phyloP scores from a whole-genome alignment of 2,329 filamentous ascomycete genomes.

The Xylaria hypoxylon region DNA sequence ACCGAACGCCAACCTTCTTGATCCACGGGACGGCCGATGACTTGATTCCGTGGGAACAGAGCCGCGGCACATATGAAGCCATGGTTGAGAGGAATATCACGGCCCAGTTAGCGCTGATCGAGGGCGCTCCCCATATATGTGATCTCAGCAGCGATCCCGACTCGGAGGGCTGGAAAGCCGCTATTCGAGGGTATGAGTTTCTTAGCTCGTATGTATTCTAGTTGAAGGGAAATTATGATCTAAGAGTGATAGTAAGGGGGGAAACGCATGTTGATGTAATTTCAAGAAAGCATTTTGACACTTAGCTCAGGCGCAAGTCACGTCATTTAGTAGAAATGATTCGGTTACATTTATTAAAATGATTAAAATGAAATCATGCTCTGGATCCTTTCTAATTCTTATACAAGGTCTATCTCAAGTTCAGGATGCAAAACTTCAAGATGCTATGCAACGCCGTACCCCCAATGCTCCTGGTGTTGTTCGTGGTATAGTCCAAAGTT shows the following conservation, averaged over 20 bases:
- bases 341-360: too few species aligned
- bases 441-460: conserved; percentile 28
- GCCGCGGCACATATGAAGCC: conserved; percentile 37
- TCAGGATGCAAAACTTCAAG: conserved; percentile 7
- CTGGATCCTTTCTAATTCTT: background rate
- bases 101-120: conserved; percentile 29
- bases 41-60: conserved; percentile 47
- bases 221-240: background rate
- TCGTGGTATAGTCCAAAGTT: conserved; percentile 25
- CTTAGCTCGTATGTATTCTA: conserved; percentile 26
- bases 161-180: conserved; percentile 32
- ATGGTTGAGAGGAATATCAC: conserved; percentile 33
- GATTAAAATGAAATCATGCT: too few species aligned
- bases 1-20: conserved; percentile 49
- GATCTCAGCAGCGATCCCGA: conserved; percentile 32
- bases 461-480: conserved; percentile 1
- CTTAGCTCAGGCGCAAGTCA: background rate
- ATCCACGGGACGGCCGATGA: conserved; percentile 48
- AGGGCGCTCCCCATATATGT: conserved; percentile 30
- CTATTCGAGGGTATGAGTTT: conserved; percentile 27
- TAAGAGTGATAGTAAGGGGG: too few species aligned
- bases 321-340: background rate
- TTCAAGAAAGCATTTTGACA: background rate
- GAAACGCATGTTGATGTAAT: background rate
- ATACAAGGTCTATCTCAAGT: conserved; percentile 18